Percentiles rank a stretch among this genome's conserved stretches.
phyloP scores from a whole-genome alignment of 106 monocot species.

The Phalaenopsis aphrodite region DNA sequence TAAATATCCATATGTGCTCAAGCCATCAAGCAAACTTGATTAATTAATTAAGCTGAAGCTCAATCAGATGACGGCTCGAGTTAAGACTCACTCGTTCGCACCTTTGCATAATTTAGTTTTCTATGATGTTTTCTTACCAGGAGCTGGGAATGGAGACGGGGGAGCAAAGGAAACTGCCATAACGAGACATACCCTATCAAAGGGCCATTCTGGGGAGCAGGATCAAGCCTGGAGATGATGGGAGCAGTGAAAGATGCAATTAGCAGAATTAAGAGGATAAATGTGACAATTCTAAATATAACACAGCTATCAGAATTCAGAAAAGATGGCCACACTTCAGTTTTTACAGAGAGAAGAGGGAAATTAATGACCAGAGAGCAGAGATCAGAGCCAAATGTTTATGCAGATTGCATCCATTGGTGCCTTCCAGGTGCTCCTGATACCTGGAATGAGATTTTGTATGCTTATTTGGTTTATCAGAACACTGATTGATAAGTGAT shows the following conservation, averaged over 20 bases:
- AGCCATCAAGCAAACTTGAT: no score
- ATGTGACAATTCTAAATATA: constrained; percentile 32
- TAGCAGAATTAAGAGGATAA: constrained; percentile 15
- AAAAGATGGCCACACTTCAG: constrained; percentile 31
- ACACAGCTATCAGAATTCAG: constrained; percentile 30
- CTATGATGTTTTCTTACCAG: background rate
- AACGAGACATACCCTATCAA: constrained; percentile 25
- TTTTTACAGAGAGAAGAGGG: constrained; percentile 35
- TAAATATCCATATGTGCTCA: no score
- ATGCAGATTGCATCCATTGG: constrained; percentile 43
- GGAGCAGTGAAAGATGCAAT: constrained; percentile 10
- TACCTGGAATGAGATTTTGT: constrained; percentile 45
- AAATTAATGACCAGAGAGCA: constrained; percentile 24
- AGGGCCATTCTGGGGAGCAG: constrained; percentile 15
- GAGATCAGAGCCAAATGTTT: constrained; percentile 17
- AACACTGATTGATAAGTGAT: background rate
- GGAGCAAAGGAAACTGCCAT: constrained; percentile 26
- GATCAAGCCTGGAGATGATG: constrained; percentile 24
- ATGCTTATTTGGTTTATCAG: constrained; percentile 22
- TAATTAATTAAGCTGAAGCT: no score
- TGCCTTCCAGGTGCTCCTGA: constrained; percentile 44
- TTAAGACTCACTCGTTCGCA: no score
- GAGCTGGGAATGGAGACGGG: constrained; percentile 30
- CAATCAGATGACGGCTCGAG: no score
- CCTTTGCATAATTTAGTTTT: no score